Percentiles rank a stretch among this genome's conserved stretches.
Evolutionary conservation across 129 eudicot species (phyloP).

Genomic region (Sambucus nigra): DNA sequence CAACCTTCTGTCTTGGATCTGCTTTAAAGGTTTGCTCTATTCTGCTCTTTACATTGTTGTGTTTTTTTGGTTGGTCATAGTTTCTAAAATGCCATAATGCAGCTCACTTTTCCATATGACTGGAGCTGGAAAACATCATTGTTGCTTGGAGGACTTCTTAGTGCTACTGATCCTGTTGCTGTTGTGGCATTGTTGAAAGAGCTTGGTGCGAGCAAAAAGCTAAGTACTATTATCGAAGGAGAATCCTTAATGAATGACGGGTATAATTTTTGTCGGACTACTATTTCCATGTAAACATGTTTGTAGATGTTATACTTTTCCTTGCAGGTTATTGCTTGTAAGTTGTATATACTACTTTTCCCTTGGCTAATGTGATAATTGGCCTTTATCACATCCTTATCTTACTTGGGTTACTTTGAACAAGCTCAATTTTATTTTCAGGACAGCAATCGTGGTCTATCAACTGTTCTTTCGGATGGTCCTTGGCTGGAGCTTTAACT

Average conservation of each 20-base stretch:
- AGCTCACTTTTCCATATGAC: slow-evolving; percentile 76
- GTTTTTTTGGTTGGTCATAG: slow-evolving; percentile 2
- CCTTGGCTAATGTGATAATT: not conserved
- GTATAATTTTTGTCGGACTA: slow-evolving; percentile 28
- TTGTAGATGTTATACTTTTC: not conserved
- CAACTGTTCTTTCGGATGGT: slow-evolving; percentile 79
- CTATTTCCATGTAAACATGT: slow-evolving; percentile 2
- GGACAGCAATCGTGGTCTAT: slow-evolving; percentile 87
- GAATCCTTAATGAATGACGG: slow-evolving; percentile 98
- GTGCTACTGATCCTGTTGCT: slow-evolving; percentile 99
- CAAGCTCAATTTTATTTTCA: slow-evolving; percentile 18
- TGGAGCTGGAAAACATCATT: slow-evolving; percentile 95
- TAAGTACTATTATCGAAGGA: slow-evolving; percentile 93
- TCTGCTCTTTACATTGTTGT: not conserved
- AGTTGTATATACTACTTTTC: slow-evolving; percentile 2
- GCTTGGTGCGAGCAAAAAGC: slow-evolving; percentile 96
- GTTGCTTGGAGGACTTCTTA: slow-evolving; percentile 94
- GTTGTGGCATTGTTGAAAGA: slow-evolving; percentile 91
- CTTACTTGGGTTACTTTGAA: not conserved
- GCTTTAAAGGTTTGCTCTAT: slow-evolving; percentile 58
- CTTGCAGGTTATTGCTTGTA: not conserved
- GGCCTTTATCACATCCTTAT: not conserved
- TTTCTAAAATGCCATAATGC: slow-evolving; percentile 12
- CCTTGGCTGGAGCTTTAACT: slow-evolving; percentile 57
- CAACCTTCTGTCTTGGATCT: slow-evolving; percentile 76